Percentiles rank a stretch among this genome's conserved stretches.
phyloP scores from a whole-genome alignment of 1,139 yeast genomes.

The Kurtzmaniella quercitrusa region DNA sequence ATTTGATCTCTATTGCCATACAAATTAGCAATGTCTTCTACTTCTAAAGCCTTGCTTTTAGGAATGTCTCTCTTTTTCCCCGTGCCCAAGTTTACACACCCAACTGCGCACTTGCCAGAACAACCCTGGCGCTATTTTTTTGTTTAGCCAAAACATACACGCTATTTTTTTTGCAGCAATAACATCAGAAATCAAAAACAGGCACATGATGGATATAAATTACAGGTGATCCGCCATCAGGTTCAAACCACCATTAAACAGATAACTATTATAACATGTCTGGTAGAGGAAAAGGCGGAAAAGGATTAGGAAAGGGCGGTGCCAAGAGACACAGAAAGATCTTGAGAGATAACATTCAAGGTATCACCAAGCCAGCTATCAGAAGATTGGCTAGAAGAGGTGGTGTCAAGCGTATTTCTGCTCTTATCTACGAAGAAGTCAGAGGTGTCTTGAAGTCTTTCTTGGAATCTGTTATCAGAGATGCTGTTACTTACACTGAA shows the following conservation, averaged over 20 bases:
- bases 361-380: slow-evolving; percentile 99
- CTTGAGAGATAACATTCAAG: slow-evolving; percentile 98
- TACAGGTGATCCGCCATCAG: neutral
- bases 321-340: slow-evolving; percentile 99
- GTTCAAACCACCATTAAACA: slow-evolving; percentile 6
- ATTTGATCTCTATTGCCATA: too few relatives aligned
- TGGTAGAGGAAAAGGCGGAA: slow-evolving; percentile 99
- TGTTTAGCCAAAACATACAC: neutral
- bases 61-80: too few relatives aligned
- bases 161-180: neutral
- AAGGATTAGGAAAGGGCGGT: slow-evolving; percentile 99
- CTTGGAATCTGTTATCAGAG: slow-evolving; percentile 96
- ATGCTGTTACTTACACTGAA: slow-evolving; percentile 98
- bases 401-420: slow-evolving; percentile 99
- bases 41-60: neutral
- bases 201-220: neutral
- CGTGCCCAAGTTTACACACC: neutral
- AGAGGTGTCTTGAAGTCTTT: slow-evolving; percentile 94
- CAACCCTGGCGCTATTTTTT: neutral
- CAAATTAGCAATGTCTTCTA: too few relatives aligned
- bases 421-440: slow-evolving; percentile 97
- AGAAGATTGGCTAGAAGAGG: slow-evolving; percentile 99
- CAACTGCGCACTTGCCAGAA: neutral
- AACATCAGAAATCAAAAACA: neutral
- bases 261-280: slow-evolving; percentile 59